These are phyloP conservation scores for Paracoccidioides lutzii DNA, from an alignment of 2,329 filamentous ascomycete species.

Conservation along the genomic window DNA sequence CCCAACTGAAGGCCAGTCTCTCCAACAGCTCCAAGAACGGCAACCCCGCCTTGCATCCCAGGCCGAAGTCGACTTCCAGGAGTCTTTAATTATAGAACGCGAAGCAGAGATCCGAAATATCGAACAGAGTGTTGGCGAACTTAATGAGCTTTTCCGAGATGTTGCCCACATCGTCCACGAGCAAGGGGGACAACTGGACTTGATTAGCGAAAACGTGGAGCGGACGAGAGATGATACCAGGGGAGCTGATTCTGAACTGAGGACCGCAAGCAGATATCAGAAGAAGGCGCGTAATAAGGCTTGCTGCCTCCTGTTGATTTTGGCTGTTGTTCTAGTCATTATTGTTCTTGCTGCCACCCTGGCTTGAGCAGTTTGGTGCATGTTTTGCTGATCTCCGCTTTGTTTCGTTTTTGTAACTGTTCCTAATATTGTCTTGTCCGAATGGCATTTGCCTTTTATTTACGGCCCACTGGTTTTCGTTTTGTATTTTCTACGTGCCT, in stretches of 20 bases:
- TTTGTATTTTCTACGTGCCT: conserved; percentile 12
- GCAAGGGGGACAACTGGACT: conserved; percentile 78
- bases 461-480: neutral
- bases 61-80: conserved; percentile 94
- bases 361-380: conserved; percentile 37
- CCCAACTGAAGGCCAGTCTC: conserved; percentile 40
- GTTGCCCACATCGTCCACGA: conserved; percentile 95
- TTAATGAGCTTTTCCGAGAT: conserved; percentile 94
- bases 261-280: conserved; percentile 80
- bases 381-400: neutral
- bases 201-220: conserved; percentile 79
- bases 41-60: conserved; percentile 74
- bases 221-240: conserved; percentile 67
- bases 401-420: conserved; percentile 3
- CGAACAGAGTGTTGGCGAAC: conserved; percentile 85
- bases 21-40: conserved; percentile 63
- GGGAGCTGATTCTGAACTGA: conserved; percentile 73
- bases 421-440: neutral
- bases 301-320: conserved; percentile 77
- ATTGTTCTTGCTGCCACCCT: conserved; percentile 76
- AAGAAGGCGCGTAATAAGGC: conserved; percentile 90
- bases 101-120: conserved; percentile 96
- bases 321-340: conserved; percentile 79
- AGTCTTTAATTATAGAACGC: conserved; percentile 86
- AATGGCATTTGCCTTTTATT: conserved; percentile 12